Evolutionary conservation across 169 alveolate species (phyloP).

Genomic region (Eimeria mitis): DNA sequence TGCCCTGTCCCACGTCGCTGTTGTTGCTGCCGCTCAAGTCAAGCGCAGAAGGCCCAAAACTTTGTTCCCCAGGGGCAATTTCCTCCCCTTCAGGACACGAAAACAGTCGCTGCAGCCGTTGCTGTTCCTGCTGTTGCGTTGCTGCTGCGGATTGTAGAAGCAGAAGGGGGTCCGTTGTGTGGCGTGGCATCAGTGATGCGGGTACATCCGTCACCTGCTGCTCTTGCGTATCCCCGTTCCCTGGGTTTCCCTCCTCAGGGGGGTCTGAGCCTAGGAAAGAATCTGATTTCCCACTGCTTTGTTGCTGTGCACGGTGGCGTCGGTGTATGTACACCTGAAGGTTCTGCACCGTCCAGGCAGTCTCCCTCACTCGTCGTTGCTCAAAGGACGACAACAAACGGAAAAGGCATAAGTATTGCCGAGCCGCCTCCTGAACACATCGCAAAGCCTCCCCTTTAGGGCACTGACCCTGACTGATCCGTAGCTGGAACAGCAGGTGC

Average conservation of each 20-base stretch:
- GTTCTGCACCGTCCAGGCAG: constrained; percentile 28
- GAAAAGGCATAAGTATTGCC: background rate
- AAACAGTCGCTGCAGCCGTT: background rate
- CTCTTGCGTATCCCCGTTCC: background rate
- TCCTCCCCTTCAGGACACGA: background rate
- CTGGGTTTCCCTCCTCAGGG: background rate
- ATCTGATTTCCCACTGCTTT: background rate
- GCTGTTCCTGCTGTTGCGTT: constrained; percentile 33
- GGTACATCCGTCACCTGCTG: background rate
- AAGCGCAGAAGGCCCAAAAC: background rate
- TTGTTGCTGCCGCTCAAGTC: background rate
- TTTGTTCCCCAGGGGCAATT: background rate
- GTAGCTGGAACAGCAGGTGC: constrained; percentile 31
- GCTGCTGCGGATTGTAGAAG: constrained; percentile 35
- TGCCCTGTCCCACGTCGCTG: background rate
- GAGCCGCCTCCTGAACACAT: background rate
- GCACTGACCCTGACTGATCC: background rate
- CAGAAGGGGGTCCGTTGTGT: constrained; percentile 64
- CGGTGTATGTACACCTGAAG: constrained; percentile 6
- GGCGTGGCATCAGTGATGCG: constrained; percentile 39
- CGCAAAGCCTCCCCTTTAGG: background rate
- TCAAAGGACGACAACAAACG: constrained; percentile 47
- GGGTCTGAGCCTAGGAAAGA: background rate
- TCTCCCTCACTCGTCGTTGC: constrained; percentile 54
- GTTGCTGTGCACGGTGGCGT: constrained; percentile 29